Evolutionary conservation across 2,329 filamentous ascomycete species (phyloP).

Genomic region (Cryphonectria nitschkei): DNA sequence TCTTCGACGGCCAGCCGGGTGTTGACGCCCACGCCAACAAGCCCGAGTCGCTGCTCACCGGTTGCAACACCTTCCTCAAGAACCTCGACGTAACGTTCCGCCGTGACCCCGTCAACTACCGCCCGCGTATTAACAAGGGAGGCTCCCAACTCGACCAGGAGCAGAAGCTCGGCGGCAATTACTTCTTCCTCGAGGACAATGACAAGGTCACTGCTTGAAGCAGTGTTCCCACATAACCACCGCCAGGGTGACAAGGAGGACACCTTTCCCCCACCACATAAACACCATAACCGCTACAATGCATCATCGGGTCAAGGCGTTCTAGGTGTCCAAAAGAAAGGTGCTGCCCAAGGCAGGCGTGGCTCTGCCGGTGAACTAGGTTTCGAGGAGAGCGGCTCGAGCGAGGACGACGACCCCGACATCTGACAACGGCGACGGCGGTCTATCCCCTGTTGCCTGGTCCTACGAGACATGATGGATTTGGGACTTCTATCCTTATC

Average conservation of each 20-base stretch:
- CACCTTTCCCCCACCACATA: slow-evolving; percentile 38
- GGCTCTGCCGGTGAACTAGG: slow-evolving; percentile 39
- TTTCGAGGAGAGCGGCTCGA: slow-evolving; percentile 53
- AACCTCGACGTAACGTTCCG: slow-evolving; percentile 98
- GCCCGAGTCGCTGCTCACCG: slow-evolving; percentile 89
- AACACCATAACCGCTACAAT: slow-evolving; percentile 37
- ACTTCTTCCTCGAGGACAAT: slow-evolving; percentile 93
- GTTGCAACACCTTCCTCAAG: slow-evolving; percentile 96
- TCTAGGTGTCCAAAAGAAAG: slow-evolving; percentile 54
- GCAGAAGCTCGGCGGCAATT: slow-evolving; percentile 93
- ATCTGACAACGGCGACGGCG: slow-evolving; percentile 62
- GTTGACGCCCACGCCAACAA: slow-evolving; percentile 84
- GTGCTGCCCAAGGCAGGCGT: slow-evolving; percentile 31
- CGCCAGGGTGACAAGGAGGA: slow-evolving; percentile 37
- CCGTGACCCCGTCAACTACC: slow-evolving; percentile 92
- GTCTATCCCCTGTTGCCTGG: slow-evolving; percentile 70
- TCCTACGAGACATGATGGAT: slow-evolving; percentile 49
- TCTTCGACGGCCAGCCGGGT: slow-evolving; percentile 94
- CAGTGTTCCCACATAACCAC: slow-evolving; percentile 49
- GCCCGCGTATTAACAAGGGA: slow-evolving; percentile 97
- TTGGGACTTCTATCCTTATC: slow-evolving; percentile 9
- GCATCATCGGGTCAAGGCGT: slow-evolving; percentile 49
- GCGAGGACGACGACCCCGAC: slow-evolving; percentile 70
- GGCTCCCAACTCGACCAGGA: slow-evolving; percentile 97
- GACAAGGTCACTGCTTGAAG: slow-evolving; percentile 63